phyloP scores from a whole-genome alignment of 2,329 filamentous ascomycete genomes.

The Hypoxylon sp. region DNA sequence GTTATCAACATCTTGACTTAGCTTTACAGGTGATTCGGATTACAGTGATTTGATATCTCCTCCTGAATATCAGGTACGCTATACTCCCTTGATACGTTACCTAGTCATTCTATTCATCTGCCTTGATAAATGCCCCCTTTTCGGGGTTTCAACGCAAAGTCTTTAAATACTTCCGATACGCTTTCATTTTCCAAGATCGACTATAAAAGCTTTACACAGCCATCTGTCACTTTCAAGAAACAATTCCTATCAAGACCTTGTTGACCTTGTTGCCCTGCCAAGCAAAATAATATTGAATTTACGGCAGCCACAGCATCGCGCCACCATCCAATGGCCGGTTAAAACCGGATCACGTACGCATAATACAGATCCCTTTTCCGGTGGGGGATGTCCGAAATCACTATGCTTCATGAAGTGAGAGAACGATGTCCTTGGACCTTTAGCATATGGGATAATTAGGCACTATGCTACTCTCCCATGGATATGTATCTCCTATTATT shows the following conservation, averaged over 20 bases:
- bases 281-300: neutral
- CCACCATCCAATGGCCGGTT: neutral
- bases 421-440: neutral
- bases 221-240: neutral
- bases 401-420: neutral
- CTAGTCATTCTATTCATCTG: neutral
- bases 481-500: neutral
- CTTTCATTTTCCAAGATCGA: conserved; percentile 1
- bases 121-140: neutral
- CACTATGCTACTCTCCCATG: neutral
- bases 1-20: neutral
- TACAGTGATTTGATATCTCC: neutral
- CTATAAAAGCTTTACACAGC: neutral
- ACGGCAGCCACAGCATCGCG: neutral
- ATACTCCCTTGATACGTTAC: neutral
- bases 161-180: conserved; percentile 7
- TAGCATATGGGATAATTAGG: neutral
- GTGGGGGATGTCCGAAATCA: neutral
- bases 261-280: too few relatives aligned
- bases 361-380: neutral
- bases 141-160: neutral
- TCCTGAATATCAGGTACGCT: neutral
- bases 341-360: neutral
- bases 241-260: neutral
- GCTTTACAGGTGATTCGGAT: neutral